Base-by-base conservation (phyloP, 2,329 filamentous ascomycete species). In the Tolypocladium inflatum region DNA sequence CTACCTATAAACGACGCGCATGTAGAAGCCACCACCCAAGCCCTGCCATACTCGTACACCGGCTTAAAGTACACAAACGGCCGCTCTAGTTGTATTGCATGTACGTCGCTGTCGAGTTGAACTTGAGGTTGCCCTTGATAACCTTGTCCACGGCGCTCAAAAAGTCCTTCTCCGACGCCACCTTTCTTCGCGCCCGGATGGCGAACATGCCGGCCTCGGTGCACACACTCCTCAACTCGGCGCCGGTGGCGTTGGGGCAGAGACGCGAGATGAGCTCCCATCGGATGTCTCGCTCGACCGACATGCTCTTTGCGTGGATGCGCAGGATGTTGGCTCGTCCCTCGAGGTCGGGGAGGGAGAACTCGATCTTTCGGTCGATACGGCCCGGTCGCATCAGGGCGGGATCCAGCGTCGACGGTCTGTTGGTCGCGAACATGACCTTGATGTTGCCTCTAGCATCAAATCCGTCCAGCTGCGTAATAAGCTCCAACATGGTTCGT, bases 231-330 rank as follows among this genome's bases (percentile, higher is more conserved):
- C 94, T 85, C 72, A 99, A 77, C 76, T 99, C 94, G 55, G 94
- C 94, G 78, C 94, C 94, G 1, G 94, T 99, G 56, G 92, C 89
- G 77, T 99, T 99, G 64, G 94, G 94, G 78, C 94, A 99, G 63
- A 99, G 82, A 67, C 94, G 88, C 23, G 92, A 97, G 71, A 99
- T 97, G 64, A 99, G 83, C 79, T 99, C 94, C 94, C 94, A 99
- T 76, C 94, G 86, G 69, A 99, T 99, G 71, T 99, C 94, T 56
- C 94, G 86, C 83, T 99, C 94, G 42, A 99, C 94, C 21, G 91
- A 97, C 94, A 99, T 99, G 72, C 90, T 96, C 88, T 97, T 99
- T 68, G 94, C 94, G 78, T 97, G 94, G 68, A 99, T 99, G 55
- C 94, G 89, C 51, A 99, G 84, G 70, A 99, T 97, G 77, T 97